phyloP scores from a whole-genome alignment of 2,329 filamentous ascomycete species.

The Aschersonia sp. region DNA sequence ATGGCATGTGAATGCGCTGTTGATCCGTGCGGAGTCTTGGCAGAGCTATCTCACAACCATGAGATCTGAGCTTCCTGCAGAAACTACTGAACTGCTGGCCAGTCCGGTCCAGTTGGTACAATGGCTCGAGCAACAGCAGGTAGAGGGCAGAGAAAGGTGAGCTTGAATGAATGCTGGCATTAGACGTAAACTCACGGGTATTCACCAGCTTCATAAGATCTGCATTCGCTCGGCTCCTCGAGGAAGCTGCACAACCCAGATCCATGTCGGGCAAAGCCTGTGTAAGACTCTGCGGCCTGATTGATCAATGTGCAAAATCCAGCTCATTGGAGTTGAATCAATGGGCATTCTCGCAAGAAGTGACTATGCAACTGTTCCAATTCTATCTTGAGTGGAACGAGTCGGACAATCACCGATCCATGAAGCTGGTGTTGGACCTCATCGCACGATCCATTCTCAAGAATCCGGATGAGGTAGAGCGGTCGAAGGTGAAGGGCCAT shows the following conservation, averaged over 20 bases:
- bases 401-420: slow-evolving; percentile 47
- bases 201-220: slow-evolving; percentile 16
- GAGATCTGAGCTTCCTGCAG: slow-evolving; percentile 8
- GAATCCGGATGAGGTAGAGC: slow-evolving; percentile 29
- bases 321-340: slow-evolving; percentile 21
- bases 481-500: slow-evolving; percentile 22
- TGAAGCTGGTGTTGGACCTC: slow-evolving; percentile 47
- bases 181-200: background rate
- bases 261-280: slow-evolving; percentile 40
- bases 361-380: slow-evolving; percentile 36
- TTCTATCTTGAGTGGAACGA: slow-evolving; percentile 56
- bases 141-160: slow-evolving; percentile 20
- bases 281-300: slow-evolving; percentile 44
- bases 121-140: slow-evolving; percentile 28
- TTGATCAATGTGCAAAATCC: slow-evolving; percentile 43
- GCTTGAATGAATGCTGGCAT: slow-evolving; percentile 2
- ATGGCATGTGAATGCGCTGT: background rate
- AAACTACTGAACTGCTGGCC: slow-evolving; percentile 18
- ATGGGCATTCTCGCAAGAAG: slow-evolving; percentile 37
- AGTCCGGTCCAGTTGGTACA: slow-evolving; percentile 21
- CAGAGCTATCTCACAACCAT: slow-evolving; percentile 2
- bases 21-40: too few relatives aligned
- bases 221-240: slow-evolving; percentile 32
- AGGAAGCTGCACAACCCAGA: slow-evolving; percentile 35
- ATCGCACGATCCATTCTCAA: slow-evolving; percentile 33